Conservation (phyloP, 2,329 filamentous ascomycete species). For the Trichoderma asperellum region DNA sequence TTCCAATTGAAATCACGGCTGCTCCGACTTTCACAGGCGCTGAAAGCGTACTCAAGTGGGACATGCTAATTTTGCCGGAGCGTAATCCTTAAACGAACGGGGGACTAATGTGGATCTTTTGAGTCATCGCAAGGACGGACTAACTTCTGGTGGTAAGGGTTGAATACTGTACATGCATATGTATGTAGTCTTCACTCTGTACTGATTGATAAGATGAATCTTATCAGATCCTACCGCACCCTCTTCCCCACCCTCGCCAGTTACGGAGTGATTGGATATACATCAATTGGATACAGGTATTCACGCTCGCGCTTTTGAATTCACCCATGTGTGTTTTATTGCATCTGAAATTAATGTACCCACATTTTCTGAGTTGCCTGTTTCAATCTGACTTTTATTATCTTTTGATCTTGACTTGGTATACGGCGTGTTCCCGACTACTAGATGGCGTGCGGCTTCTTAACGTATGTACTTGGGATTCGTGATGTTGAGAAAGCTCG, state of each 20-base stretch:
- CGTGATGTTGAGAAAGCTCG: too few relatives aligned
- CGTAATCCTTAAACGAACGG: background rate
- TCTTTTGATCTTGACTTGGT: too few relatives aligned
- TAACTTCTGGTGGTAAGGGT: background rate
- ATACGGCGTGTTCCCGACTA: too few relatives aligned
- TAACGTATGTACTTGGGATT: too few relatives aligned
- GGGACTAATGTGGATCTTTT: background rate
- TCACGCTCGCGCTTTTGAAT: background rate
- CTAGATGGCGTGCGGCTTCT: too few relatives aligned
- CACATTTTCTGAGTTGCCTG: background rate
- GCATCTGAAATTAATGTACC: background rate
- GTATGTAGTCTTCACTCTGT: background rate
- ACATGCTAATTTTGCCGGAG: background rate
- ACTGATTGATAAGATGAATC: background rate
- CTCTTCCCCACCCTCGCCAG: background rate
- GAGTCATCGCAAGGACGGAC: background rate
- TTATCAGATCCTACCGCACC: background rate
- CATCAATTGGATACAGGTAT: background rate
- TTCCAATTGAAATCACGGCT: background rate
- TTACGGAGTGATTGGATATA: background rate
- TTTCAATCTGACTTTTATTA: too few relatives aligned
- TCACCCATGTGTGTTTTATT: background rate
- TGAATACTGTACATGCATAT: background rate
- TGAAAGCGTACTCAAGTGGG: background rate
- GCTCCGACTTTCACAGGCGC: background rate